phyloP scores from a whole-genome alignment of 148 eudicot genomes.

The Limonium bicolor region DNA sequence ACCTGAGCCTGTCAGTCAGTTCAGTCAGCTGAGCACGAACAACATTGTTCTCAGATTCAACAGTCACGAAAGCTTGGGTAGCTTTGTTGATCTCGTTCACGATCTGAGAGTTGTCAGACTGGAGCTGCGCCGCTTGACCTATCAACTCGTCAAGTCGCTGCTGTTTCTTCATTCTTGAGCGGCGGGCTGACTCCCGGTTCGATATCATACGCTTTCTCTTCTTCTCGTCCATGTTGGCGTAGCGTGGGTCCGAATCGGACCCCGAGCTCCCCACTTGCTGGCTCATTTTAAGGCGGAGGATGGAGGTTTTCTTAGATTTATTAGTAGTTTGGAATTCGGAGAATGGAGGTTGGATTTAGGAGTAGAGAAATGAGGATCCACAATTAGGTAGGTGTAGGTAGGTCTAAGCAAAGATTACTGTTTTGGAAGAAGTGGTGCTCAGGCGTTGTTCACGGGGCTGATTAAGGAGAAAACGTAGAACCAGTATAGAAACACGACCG shows the following conservation, averaged over 20 bases:
- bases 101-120: conserved; percentile 31
- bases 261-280: conserved; percentile 41
- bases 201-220: conserved; percentile 81
- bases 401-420: not conserved
- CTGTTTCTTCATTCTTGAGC: conserved; percentile 82
- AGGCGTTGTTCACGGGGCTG: conserved; percentile 3
- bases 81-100: conserved; percentile 25
- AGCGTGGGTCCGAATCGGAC: conserved; percentile 32
- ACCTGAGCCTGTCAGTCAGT: conserved; percentile 48
- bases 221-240: conserved; percentile 43
- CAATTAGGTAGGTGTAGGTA: not conserved
- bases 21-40: conserved; percentile 58
- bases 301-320: too few species aligned
- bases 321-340: too few species aligned
- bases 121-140: conserved; percentile 24
- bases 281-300: too few species aligned
- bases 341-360: too few species aligned
- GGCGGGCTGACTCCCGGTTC: conserved; percentile 70
- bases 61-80: conserved; percentile 17
- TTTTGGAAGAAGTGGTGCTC: too few species aligned
- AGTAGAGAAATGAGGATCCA: too few species aligned
- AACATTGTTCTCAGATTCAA: conserved; percentile 60
- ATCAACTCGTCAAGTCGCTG: conserved; percentile 53
- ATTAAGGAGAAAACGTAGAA: conserved; percentile 68
- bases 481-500: conserved; percentile 91